A percentile compares a stretch with the other conserved stretches of the same genome.
These are phyloP conservation scores for Pythium biforme DNA, from an alignment of 352 stramenopile genomes.

Conservation along the genomic window DNA sequence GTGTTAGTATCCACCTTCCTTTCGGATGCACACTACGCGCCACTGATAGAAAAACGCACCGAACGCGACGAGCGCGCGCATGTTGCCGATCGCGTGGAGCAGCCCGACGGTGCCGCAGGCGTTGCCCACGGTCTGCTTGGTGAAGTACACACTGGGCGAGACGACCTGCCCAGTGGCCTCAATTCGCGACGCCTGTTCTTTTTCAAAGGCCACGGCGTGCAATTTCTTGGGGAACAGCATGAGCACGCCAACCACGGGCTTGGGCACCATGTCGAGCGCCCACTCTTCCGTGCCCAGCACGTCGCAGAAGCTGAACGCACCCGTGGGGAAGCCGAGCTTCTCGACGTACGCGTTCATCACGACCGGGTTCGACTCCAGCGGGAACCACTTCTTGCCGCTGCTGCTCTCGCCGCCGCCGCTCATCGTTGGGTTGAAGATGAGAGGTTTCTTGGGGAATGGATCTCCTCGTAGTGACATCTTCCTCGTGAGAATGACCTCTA, in stretches of 20 bases:
- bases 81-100: background rate
- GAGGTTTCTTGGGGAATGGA: background rate
- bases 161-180: conserved; percentile 14
- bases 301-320: conserved; percentile 89
- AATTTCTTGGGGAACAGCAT: conserved; percentile 96
- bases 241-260: conserved; percentile 91
- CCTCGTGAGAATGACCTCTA: no score
- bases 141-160: background rate
- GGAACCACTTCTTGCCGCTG: conserved; percentile 81
- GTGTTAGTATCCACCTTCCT: background rate
- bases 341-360: conserved; percentile 96
- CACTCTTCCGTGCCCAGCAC: conserved; percentile 96
- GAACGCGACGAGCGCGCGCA: background rate
- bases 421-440: conserved; percentile 15
- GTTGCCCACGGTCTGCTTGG: background rate
- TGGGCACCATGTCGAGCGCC: conserved; percentile 95
- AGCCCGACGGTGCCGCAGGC: background rate
- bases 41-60: background rate
- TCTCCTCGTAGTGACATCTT: conserved; percentile 9
- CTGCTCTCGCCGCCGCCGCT: conserved; percentile 34
- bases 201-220: conserved; percentile 72
- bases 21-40: background rate
- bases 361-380: conserved; percentile 93
- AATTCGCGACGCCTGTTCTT: conserved; percentile 71
- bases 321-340: conserved; percentile 91